Conservation (phyloP, 805 yeast genomes). For the Candida coquimbonensis region DNA sequence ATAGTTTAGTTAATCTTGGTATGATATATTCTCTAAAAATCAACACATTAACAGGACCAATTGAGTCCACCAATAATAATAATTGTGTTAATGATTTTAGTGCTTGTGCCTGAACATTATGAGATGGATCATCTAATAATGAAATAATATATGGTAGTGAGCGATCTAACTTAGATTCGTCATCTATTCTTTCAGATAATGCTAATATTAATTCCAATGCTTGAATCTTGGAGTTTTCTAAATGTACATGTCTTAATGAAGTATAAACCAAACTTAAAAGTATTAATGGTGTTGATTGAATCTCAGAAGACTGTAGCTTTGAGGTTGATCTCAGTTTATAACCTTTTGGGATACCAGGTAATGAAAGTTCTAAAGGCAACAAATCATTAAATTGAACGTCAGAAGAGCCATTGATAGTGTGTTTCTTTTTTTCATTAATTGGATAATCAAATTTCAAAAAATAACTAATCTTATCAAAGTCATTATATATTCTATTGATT, state of each 20-base stretch:
- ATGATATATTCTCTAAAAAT: slow-evolving; percentile 77
- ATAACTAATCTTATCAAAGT: slow-evolving; percentile 44
- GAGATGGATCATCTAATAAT: slow-evolving; percentile 62
- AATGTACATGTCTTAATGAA: slow-evolving; percentile 51
- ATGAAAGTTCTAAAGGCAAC: slow-evolving; percentile 36
- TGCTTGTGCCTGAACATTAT: slow-evolving; percentile 61
- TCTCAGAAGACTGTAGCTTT: slow-evolving; percentile 14
- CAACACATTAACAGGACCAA: slow-evolving; percentile 69
- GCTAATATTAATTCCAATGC: slow-evolving; percentile 75
- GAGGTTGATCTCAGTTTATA: slow-evolving; percentile 37
- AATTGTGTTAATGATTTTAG: slow-evolving; percentile 62
- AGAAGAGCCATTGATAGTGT: neutral
- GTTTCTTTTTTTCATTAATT: slow-evolving; percentile 2
- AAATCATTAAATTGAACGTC: slow-evolving; percentile 8
- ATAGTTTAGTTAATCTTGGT: slow-evolving; percentile 53
- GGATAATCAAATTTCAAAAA: slow-evolving; percentile 31
- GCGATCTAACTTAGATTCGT: slow-evolving; percentile 80
- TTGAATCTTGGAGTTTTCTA: slow-evolving; percentile 51
- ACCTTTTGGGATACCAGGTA: slow-evolving; percentile 44
- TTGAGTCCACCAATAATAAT: slow-evolving; percentile 50
- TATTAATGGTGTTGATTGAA: slow-evolving; percentile 47
- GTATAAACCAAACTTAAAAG: slow-evolving; percentile 53
- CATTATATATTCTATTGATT: slow-evolving; percentile 51
- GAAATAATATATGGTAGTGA: slow-evolving; percentile 73
- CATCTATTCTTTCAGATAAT: slow-evolving; percentile 67